phyloP scores from a whole-genome alignment of 176 grass and related monocot genomes.

The Bothriochloa decipiens region DNA sequence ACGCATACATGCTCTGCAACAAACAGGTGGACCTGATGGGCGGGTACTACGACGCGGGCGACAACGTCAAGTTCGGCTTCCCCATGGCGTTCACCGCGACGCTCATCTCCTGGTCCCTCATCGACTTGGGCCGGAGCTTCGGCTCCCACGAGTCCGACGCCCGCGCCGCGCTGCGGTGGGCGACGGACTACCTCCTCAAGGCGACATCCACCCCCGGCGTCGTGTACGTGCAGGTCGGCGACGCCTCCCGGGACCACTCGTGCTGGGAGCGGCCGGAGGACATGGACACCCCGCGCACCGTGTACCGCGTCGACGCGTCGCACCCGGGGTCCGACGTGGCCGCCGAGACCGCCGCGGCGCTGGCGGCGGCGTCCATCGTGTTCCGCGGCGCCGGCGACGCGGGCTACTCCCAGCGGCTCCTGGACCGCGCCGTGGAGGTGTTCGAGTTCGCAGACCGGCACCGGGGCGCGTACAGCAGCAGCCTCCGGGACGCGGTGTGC shows the following conservation, averaged over 20 bases:
- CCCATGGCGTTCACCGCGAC: constrained; percentile 95
- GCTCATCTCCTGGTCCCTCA: constrained; percentile 86
- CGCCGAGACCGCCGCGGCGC: constrained; percentile 81
- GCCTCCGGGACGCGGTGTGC: constrained; percentile 76
- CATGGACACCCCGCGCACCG: constrained; percentile 91
- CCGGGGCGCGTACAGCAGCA: constrained; percentile 76
- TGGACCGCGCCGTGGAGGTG: constrained; percentile 71
- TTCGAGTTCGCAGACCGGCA: constrained; percentile 84
- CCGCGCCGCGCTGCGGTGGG: constrained; percentile 59
- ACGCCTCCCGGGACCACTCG: constrained; percentile 73
- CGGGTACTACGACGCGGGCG: constrained; percentile 95
- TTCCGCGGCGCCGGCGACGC: constrained; percentile 67
- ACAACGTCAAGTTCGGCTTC: constrained; percentile 98
- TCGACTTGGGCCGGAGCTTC: constrained; percentile 76
- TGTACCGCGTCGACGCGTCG: constrained; percentile 66
- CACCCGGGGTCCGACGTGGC: constrained; percentile 91
- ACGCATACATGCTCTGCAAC: no score
- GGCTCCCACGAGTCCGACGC: constrained; percentile 61
- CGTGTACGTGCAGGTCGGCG: constrained; percentile 88
- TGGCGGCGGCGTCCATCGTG: constrained; percentile 80
- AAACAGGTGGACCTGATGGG: constrained; percentile 74
- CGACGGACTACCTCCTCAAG: constrained; percentile 90
- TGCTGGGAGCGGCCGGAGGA: constrained; percentile 97
- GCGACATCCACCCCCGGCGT: constrained; percentile 52
- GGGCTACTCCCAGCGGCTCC: constrained; percentile 56